Evolutionary conservation across 1,139 yeast genomes (phyloP).

Genomic region (Citeromyces siamensis): DNA sequence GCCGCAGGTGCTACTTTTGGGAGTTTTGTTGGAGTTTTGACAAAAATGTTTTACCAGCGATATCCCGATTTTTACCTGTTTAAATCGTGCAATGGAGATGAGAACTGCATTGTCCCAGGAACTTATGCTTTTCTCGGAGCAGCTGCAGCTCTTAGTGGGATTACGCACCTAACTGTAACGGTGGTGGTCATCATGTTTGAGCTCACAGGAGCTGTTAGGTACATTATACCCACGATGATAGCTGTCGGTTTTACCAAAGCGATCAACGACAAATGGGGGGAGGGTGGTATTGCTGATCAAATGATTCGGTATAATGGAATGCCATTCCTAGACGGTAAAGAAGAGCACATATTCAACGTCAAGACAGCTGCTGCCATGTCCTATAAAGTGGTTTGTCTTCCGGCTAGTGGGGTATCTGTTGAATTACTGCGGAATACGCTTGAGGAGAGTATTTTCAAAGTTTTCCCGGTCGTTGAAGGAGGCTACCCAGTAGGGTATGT

Average conservation of each 20-base stretch:
- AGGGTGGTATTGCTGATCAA: constrained; percentile 87
- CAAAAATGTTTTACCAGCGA: constrained; percentile 40
- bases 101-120: constrained; percentile 72
- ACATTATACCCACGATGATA: constrained; percentile 90
- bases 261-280: constrained; percentile 63
- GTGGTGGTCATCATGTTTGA: constrained; percentile 96
- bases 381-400: constrained; percentile 33
- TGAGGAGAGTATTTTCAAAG: constrained; percentile 27
- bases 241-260: constrained; percentile 86
- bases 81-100: constrained; percentile 27
- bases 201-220: constrained; percentile 83
- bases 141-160: constrained; percentile 89
- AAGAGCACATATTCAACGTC: constrained; percentile 41
- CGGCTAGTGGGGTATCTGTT: constrained; percentile 25
- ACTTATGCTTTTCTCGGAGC: constrained; percentile 97
- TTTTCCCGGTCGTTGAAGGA: constrained; percentile 40
- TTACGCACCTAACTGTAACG: constrained; percentile 82
- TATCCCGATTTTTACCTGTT: constrained; percentile 32
- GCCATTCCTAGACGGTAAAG: constrained; percentile 73
- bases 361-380: constrained; percentile 56
- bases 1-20: constrained; percentile 96
- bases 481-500: constrained; percentile 20
- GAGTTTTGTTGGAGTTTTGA: constrained; percentile 63
- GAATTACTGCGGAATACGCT: constrained; percentile 26
- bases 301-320: constrained; percentile 84